Evolutionary conservation across 192 early-diverging fungal genomes (phyloP), one percentile per base, ranked within the genome.

Genomic region (Lobosporangium transversale): DNA sequence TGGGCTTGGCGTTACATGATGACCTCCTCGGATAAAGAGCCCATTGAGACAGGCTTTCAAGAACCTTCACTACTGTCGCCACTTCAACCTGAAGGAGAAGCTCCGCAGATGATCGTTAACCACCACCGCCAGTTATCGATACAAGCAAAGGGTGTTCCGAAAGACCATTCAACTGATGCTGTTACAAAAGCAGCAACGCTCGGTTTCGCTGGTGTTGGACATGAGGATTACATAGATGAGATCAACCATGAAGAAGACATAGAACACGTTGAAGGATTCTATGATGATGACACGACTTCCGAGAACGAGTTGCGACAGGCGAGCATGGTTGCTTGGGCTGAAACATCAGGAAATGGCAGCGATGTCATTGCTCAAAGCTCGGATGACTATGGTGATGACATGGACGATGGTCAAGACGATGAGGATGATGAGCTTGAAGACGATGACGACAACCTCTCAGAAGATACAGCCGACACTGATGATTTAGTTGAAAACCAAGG

Each of bases 361-460:
- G 63, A 76, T 32, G 40, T 55, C 35, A 65, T 66, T 27, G 54
- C 47, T 40, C 71, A 81, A 15, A 68, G 59, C 57, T 74, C 71
- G 9, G 81, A 80, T 37, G 66, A 68, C 10, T 54, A 62, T 44
- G 73, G 56, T 4, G 68, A 70, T 12, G 62, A 73, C n/a, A 53
- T 54, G 40, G 58, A 64, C 58, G 62, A 50, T 2, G 56, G 53
- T 29, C 49, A 53, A 14, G 67, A 75, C 10, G 65, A 58, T n/a
- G 71, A 68, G 7, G 66, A 63, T 4, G 70, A 68, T 17, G 50
- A 76, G 4, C 70, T 80, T 24, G 79, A 80, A 0, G 65, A 31
- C 12, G 65, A 67, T 17, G 74, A 81, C 2, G 70, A 73, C 9
- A 76, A 75, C 23, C 40, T 69, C 27, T 53, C 52, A 9, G 78